phyloP scores from a whole-genome alignment of 1,284 basidiomycete genomes.

The Afroboletus lepidellus region DNA sequence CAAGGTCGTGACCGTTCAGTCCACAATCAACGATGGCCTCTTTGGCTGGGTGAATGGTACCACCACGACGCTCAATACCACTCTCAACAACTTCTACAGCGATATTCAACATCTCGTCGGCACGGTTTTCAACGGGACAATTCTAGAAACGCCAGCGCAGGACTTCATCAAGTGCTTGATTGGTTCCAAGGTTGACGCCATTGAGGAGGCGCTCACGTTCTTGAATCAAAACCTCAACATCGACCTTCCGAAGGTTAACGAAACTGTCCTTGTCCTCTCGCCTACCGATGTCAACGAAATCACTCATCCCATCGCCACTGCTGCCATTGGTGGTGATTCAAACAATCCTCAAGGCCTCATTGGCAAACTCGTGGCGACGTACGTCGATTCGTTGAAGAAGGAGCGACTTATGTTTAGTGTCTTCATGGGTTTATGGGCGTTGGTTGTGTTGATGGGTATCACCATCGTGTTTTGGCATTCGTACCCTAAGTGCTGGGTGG shows the following conservation, averaged over 20 bases:
- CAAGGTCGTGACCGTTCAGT: conserved; percentile 68
- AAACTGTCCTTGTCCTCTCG: conserved; percentile 75
- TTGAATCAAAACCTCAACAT: conserved; percentile 85
- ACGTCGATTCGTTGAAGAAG: conserved; percentile 70
- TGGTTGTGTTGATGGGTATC: conserved; percentile 75
- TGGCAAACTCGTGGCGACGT: conserved; percentile 69
- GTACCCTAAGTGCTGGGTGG: conserved; percentile 48
- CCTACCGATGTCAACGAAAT: conserved; percentile 69
- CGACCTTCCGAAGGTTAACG: conserved; percentile 72
- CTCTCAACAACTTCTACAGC: conserved; percentile 71
- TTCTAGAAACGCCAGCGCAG: conserved; percentile 78
- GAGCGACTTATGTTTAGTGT: conserved; percentile 82
- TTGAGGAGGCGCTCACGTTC: conserved; percentile 90
- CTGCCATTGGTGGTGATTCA: conserved; percentile 68
- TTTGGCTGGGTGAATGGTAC: conserved; percentile 97
- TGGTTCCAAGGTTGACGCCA: conserved; percentile 82
- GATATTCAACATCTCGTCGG: conserved; percentile 72
- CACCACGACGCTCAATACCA: conserved; percentile 81
- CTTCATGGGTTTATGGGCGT: conserved; percentile 77
- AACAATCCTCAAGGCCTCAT: conserved; percentile 64
- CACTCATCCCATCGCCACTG: conserved; percentile 71
- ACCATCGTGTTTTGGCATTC: conserved; percentile 66
- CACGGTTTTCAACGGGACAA: conserved; percentile 77
- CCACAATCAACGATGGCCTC: conserved; percentile 80
- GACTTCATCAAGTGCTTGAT: conserved; percentile 89